A percentile compares a stretch with the other conserved stretches of the same genome.
These are phyloP conservation scores for Agaricales sp. DNA, from an alignment of 1,284 basidiomycete species.

Conservation along the genomic window DNA sequence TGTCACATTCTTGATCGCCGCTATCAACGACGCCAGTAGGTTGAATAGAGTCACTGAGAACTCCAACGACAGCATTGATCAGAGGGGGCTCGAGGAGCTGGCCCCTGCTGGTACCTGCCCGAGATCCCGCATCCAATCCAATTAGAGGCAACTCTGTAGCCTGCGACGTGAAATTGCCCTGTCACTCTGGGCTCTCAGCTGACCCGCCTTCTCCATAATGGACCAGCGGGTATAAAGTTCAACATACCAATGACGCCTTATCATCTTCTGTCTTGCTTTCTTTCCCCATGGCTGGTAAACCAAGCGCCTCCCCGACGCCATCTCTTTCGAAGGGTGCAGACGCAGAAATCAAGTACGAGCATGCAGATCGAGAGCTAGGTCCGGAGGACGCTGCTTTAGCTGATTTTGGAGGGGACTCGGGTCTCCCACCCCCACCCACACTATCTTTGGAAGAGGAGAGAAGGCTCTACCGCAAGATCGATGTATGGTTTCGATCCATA, in stretches of 20 bases:
- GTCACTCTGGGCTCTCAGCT: background rate
- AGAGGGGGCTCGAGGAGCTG: background rate
- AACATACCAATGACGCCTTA: background rate
- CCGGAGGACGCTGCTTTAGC: background rate
- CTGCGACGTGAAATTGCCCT: background rate
- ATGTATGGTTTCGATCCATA: conserved; percentile 22
- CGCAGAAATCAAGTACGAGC: background rate
- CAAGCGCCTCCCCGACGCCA: background rate
- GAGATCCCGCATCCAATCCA: background rate
- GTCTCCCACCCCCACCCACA: conserved; percentile 32
- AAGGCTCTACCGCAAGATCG: conserved; percentile 54
- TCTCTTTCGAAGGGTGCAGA: background rate
- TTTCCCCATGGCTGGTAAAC: background rate
- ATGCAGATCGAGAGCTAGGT: background rate
- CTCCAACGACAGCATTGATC: background rate
- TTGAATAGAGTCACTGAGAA: too few species aligned
- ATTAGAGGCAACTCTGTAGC: too few species aligned
- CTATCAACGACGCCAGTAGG: too few species aligned
- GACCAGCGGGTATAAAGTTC: background rate
- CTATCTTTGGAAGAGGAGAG: conserved; percentile 42
- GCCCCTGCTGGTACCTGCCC: background rate
- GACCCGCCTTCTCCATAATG: background rate
- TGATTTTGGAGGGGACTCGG: conserved; percentile 30
- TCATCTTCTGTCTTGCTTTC: background rate
- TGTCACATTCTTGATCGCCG: too few species aligned